These are phyloP conservation scores for Melanomma pulvis-pyrius DNA, from an alignment of 495 filamentous ascomycete species.

Conservation along the genomic window DNA sequence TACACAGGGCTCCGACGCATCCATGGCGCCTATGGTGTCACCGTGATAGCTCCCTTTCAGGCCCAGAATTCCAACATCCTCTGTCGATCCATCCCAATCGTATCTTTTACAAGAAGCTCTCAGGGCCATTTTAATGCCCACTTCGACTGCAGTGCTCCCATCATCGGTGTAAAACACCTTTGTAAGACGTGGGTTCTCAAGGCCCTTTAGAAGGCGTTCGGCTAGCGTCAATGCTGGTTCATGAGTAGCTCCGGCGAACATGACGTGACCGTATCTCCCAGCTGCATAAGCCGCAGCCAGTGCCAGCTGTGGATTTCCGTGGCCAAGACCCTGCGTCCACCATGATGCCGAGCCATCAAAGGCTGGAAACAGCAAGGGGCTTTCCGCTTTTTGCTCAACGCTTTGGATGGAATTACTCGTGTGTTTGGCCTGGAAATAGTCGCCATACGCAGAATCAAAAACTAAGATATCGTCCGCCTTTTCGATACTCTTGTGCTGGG, in stretches of 20 bases:
- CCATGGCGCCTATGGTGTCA: conserved; percentile 82
- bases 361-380: conserved; percentile 56
- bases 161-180: conserved; percentile 80
- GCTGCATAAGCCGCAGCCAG: conserved; percentile 76
- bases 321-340: conserved; percentile 85
- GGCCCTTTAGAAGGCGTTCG: conserved; percentile 56
- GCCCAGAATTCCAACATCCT: conserved; percentile 66
- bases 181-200: conserved; percentile 61
- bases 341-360: conserved; percentile 82
- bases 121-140: conserved; percentile 78
- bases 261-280: conserved; percentile 82
- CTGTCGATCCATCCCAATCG: conserved; percentile 58
- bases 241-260: conserved; percentile 75
- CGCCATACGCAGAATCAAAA: conserved; percentile 76
- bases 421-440: conserved; percentile 64
- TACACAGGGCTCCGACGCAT: conserved; percentile 69
- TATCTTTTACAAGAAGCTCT: conserved; percentile 65
- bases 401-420: conserved; percentile 14
- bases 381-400: conserved; percentile 1
- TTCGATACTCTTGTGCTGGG: conserved; percentile 66
- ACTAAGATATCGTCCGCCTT: conserved; percentile 60
- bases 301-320: conserved; percentile 67
- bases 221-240: conserved; percentile 70
- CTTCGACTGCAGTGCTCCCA: conserved; percentile 77
- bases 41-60: conserved; percentile 79